phyloP scores from a whole-genome alignment of 176 grass and related monocot species.

The Oryza glaberrima region DNA sequence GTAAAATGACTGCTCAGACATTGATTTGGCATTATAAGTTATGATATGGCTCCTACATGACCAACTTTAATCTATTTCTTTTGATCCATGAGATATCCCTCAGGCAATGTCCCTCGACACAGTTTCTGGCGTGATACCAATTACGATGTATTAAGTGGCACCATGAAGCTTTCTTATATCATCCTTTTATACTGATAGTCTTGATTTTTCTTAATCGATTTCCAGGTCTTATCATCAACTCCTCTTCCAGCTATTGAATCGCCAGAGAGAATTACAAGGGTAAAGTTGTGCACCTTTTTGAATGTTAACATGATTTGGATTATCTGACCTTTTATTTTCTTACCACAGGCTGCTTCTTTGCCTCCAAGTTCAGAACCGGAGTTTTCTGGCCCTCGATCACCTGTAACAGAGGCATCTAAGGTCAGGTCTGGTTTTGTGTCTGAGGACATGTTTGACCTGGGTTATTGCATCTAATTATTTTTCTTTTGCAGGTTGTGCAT shows the following conservation, averaged over 20 bases:
- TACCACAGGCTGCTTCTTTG: conserved; percentile 47
- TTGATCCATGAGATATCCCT: background rate
- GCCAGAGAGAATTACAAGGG: conserved; percentile 48
- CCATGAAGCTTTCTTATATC: conserved; percentile 9
- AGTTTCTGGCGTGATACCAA: background rate
- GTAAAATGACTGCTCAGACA: background rate
- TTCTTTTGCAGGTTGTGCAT: conserved; percentile 51
- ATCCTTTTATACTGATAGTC: conserved; percentile 21
- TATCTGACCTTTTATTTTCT: conserved; percentile 27
- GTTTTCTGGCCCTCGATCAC: conserved; percentile 39
- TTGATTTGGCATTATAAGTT: background rate
- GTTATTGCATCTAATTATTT: conserved; percentile 39
- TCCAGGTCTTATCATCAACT: conserved; percentile 53
- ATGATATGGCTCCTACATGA: background rate
- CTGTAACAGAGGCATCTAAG: conserved; percentile 46
- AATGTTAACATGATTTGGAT: conserved; percentile 7
- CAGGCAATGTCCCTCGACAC: background rate
- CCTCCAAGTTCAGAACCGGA: conserved; percentile 39
- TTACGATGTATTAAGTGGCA: conserved; percentile 8
- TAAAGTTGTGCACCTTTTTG: conserved; percentile 23
- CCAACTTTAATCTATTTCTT: background rate
- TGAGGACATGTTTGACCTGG: background rate
- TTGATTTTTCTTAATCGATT: conserved; percentile 14
- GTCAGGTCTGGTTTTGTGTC: conserved; percentile 35
- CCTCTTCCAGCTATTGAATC: conserved; percentile 55